Evolutionary conservation across 305 asterid species (phyloP).

Genomic region (Fraxinus latifolia): DNA sequence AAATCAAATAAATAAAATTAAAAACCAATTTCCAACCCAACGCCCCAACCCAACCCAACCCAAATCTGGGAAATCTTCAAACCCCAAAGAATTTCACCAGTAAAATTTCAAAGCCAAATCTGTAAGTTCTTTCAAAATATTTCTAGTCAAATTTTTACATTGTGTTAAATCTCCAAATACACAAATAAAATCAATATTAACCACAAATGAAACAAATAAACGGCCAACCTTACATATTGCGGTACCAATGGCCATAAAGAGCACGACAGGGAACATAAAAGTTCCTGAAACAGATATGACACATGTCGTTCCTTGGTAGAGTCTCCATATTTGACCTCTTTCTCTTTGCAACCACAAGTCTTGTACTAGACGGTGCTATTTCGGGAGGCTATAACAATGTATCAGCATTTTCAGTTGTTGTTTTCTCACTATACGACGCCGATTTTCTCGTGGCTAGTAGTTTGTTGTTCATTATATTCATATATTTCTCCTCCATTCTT

Average conservation of each 20-base stretch:
- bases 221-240: conserved; percentile 41
- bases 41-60: too few species aligned
- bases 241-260: conserved; percentile 85
- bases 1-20: too few species aligned
- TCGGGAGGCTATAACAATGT: background rate
- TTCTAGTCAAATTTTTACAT: background rate
- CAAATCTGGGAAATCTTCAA: too few species aligned
- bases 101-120: background rate
- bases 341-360: conserved; percentile 23
- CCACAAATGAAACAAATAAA: background rate
- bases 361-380: conserved; percentile 15
- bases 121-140: background rate
- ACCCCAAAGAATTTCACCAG: background rate
- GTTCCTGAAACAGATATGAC: conserved; percentile 68
- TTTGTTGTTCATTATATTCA: too few species aligned
- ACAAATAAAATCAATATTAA: background rate
- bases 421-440: conserved; percentile 16
- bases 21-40: too few species aligned
- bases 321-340: conserved; percentile 30
- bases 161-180: background rate
- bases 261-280: conserved; percentile 66
- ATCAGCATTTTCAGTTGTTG: conserved; percentile 19
- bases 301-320: conserved; percentile 73
- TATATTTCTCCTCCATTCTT: too few species aligned
- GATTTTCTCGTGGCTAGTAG: conserved; percentile 3